Evolutionary conservation across 768 basidiomycete genomes (phyloP).

Genomic region (Coprinopsis sp.): DNA sequence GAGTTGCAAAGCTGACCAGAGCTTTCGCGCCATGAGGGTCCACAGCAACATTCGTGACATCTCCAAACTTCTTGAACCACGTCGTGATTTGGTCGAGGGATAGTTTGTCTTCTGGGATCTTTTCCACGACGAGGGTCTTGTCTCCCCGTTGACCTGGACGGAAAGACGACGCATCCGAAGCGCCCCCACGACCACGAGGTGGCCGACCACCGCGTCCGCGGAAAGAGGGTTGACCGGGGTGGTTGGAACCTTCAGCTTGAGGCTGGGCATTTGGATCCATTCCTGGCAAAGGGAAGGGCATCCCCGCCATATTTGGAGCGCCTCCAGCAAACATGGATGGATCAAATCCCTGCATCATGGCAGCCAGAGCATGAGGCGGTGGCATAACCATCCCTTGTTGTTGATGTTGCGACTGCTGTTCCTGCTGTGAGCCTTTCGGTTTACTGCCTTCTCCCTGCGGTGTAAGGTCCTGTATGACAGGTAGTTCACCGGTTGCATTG

Average conservation of each 20-base stretch:
- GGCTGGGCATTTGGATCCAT: slow-evolving; percentile 15
- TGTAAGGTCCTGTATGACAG: slow-evolving; percentile 81
- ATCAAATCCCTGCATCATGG: slow-evolving; percentile 10
- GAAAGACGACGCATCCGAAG: slow-evolving; percentile 65
- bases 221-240: slow-evolving; percentile 13
- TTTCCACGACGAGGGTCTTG: slow-evolving; percentile 89
- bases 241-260: slow-evolving; percentile 21
- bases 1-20: slow-evolving; percentile 79
- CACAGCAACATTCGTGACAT: slow-evolving; percentile 87
- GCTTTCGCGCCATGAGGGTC: slow-evolving; percentile 74
- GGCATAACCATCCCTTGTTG: slow-evolving; percentile 3
- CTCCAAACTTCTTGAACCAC: slow-evolving; percentile 92
- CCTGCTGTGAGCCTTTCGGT: slow-evolving; percentile 20
- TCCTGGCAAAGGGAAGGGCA: slow-evolving; percentile 11
- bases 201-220: slow-evolving; percentile 39
- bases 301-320: slow-evolving; percentile 2
- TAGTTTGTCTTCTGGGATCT: slow-evolving; percentile 84
- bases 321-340: slow-evolving; percentile 4
- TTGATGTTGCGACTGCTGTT: slow-evolving; percentile 8
- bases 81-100: slow-evolving; percentile 72
- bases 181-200: slow-evolving; percentile 47
- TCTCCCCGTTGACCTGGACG: slow-evolving; percentile 63
- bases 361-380: slow-evolving; percentile 1
- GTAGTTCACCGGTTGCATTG: slow-evolving; percentile 64
- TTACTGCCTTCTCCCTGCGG: slow-evolving; percentile 38